These are phyloP conservation scores for Harringtonia aguacate DNA, from an alignment of 2,329 filamentous ascomycete species.

Conservation along the genomic window DNA sequence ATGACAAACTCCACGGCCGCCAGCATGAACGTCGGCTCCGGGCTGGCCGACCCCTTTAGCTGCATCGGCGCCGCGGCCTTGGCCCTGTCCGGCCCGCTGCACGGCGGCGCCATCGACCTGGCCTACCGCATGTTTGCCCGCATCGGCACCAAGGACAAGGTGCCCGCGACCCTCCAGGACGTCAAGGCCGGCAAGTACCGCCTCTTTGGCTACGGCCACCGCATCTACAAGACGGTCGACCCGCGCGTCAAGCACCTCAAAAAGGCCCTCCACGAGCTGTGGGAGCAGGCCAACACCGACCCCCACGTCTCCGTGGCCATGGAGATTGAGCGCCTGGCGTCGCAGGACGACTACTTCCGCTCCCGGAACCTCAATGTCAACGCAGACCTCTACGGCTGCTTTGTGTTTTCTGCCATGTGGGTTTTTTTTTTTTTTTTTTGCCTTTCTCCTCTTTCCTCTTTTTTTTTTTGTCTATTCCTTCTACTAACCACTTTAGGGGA, in stretches of 20 bases:
- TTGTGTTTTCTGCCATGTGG: background rate
- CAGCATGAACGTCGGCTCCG: constrained; percentile 43
- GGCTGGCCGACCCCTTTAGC: constrained; percentile 44
- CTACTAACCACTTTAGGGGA: no score
- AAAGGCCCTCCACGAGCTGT: background rate
- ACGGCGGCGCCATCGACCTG: constrained; percentile 48
- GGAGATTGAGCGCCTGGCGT: background rate
- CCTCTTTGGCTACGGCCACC: constrained; percentile 45
- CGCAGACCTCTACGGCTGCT: background rate
- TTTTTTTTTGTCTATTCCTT: no score
- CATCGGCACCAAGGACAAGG: constrained; percentile 38
- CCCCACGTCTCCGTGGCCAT: background rate
- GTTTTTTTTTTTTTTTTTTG: no score
- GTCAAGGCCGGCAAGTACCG: constrained; percentile 40
- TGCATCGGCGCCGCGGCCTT: constrained; percentile 41
- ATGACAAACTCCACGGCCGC: constrained; percentile 47
- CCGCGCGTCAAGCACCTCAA: constrained; percentile 23
- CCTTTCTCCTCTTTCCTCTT: no score
- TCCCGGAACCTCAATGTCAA: background rate
- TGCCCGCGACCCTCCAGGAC: constrained; percentile 35
- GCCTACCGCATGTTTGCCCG: constrained; percentile 43
- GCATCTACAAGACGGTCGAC: constrained; percentile 43
- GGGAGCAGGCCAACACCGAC: no score
- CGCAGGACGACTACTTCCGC: background rate
- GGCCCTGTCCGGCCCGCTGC: constrained; percentile 43